Evolutionary conservation across 108 stramenopile genomes (phyloP), one percentile per base, ranked within the genome.

Genomic region (Schizochytrium sp.): DNA sequence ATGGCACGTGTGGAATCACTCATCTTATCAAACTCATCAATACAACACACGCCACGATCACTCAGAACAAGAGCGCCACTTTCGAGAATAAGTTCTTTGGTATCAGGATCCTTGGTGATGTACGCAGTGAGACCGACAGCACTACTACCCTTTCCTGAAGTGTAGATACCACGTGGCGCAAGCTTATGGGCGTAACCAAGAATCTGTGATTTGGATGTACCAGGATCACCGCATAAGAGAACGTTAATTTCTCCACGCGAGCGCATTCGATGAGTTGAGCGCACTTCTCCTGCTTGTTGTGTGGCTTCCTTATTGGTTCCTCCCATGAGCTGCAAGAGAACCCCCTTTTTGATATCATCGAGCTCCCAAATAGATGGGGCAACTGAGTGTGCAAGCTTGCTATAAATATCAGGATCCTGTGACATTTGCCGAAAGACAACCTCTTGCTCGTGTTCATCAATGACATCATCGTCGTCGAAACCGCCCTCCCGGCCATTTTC

Each of bases 281-380:
- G 17, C 41, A 56, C 89, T 60, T 57, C 76, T 56, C 44, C 59
- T 19, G 89, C 83, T 12, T 61, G 59, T n/a, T 13, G 61, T 41
- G 49, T 40, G 10, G 83, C 56, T 61, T 61, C 61, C 88, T 91
- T 90, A 50, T 57, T 58, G 91, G 96, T 97, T 17, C 99, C 99
- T 4, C 98, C 99, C 91, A 99, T 98, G 49, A 99, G 93, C 97
- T 97, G 90, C 97, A 98, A 58, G 7, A 99, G 90, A 0, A 99
- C 95, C 4, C 99, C 99, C 87, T 96, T 97, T 90, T 99, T 99
- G 76, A 98, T 98, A 93, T 99, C 96, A 72, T 99, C 98, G 91
- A 99, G 89, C 93, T 97, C 99, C 97, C 98, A 99, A 90, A 99
- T 98, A 40, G 97, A 98, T 0, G 99, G 99, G 56, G 99, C 99